Evolutionary conservation across 768 basidiomycete species (phyloP).

Genomic region (Suillus sp.): DNA sequence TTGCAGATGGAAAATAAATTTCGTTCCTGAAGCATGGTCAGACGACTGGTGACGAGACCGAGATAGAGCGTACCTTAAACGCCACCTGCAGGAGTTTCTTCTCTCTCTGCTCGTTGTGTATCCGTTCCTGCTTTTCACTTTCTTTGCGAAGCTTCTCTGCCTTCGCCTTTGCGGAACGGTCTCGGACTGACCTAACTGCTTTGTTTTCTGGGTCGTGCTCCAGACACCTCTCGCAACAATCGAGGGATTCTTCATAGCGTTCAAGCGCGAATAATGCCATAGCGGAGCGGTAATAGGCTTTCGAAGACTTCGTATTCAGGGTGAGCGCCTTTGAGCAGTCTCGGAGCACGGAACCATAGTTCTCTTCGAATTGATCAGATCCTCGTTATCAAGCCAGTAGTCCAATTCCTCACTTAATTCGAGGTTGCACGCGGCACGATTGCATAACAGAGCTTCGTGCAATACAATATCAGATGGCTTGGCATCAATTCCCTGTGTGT

Average conservation of each 20-base stretch:
- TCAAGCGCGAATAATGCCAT: constrained; percentile 75
- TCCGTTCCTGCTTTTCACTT: constrained; percentile 49
- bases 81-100: constrained; percentile 57
- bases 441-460: constrained; percentile 73
- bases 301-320: constrained; percentile 66
- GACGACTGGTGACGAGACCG: constrained; percentile 8
- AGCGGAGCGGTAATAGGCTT: constrained; percentile 87
- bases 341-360: constrained; percentile 81
- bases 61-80: constrained; percentile 51
- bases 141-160: constrained; percentile 53
- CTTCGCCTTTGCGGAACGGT: constrained; percentile 48
- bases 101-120: constrained; percentile 52
- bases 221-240: constrained; percentile 76
- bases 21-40: constrained; percentile 55
- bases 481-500: constrained; percentile 86
- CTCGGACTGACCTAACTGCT: constrained; percentile 50
- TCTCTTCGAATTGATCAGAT: constrained; percentile 52
- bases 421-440: constrained; percentile 92
- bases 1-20: constrained; percentile 63
- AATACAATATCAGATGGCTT: constrained; percentile 65
- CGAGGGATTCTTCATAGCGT: constrained; percentile 77
- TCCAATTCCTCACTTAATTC: constrained; percentile 64
- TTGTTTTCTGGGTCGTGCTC: constrained; percentile 58
- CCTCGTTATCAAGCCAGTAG: neutral
- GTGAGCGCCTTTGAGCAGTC: constrained; percentile 79